Percentiles rank a stretch among this genome's conserved stretches.
Evolutionary conservation across 1,139 yeast species (phyloP).

Genomic region (Hyphopichia buzzinii): DNA sequence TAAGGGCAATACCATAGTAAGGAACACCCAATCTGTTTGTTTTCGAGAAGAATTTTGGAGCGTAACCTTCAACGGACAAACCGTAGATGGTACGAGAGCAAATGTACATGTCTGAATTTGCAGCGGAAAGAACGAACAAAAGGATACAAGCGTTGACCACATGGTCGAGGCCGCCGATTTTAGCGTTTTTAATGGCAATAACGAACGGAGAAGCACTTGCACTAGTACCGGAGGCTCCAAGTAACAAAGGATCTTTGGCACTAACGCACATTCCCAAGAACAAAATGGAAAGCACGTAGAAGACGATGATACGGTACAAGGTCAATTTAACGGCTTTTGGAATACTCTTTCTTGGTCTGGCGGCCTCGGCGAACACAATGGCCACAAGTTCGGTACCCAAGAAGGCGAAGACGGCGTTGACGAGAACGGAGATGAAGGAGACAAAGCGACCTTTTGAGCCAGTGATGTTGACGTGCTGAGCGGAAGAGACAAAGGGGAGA

Average conservation of each 20-base stretch:
- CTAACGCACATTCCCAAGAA: conserved; percentile 76
- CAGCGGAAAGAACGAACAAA: conserved; percentile 46
- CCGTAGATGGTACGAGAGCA: conserved; percentile 47
- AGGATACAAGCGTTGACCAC: conserved; percentile 46
- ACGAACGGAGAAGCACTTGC: conserved; percentile 80
- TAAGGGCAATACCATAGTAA: conserved; percentile 29
- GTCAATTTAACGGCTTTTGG: conserved; percentile 78
- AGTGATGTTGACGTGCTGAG: conserved; percentile 18
- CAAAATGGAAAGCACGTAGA: conserved; percentile 65
- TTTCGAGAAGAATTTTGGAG: conserved; percentile 32
- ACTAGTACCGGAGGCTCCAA: conserved; percentile 37
- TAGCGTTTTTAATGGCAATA: conserved; percentile 47
- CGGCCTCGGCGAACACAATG: conserved; percentile 75
- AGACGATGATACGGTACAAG: conserved; percentile 70
- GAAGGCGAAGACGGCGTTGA: conserved; percentile 61
- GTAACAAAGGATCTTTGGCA: conserved; percentile 57
- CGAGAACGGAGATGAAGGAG: conserved; percentile 54
- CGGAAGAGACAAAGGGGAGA: conserved; percentile 36
- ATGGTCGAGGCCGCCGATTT: conserved; percentile 42
- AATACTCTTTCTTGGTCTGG: conserved; percentile 70
- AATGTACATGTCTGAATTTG: conserved; percentile 49
- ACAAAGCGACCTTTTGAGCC: conserved; percentile 46
- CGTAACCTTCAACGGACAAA: conserved; percentile 45
- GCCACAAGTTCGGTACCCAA: conserved; percentile 61
- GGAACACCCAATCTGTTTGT: conserved; percentile 42